Percentiles rank a stretch among this genome's conserved stretches.
Conservation (phyloP, 257 asterid species). For the Petrea volubilis region DNA sequence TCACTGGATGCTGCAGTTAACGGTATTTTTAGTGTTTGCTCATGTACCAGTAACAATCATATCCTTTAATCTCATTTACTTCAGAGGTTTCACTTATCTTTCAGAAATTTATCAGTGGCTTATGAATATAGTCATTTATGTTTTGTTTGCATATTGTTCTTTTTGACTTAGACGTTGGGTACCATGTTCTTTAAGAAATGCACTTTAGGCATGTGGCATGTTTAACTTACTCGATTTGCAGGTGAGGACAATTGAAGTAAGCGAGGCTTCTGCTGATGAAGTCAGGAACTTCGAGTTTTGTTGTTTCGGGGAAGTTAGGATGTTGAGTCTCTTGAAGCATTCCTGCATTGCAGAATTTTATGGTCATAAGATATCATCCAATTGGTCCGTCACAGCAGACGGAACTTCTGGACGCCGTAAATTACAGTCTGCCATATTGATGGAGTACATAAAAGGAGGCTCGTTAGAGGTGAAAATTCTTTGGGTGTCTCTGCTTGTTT, state of each 20-base stretch:
- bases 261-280: conserved; percentile 59
- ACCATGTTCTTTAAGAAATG: no score
- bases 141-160: no score
- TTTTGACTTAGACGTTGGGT: no score
- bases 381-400: conserved; percentile 59
- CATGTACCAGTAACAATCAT: no score
- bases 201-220: no score
- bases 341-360: conserved; percentile 73
- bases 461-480: conserved; percentile 66
- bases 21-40: conserved; percentile 38
- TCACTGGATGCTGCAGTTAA: conserved; percentile 68
- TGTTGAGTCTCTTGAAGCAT: conserved; percentile 76
- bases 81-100: no score
- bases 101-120: no score
- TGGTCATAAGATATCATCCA: conserved; percentile 91
- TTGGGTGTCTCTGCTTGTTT: neutral
- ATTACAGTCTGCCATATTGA: conserved; percentile 70
- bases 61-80: no score
- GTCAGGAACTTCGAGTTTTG: conserved; percentile 69
- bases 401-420: conserved; percentile 55
- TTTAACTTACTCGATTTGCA: conserved; percentile 50
- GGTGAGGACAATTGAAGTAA: conserved; percentile 76
- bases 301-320: conserved; percentile 89
- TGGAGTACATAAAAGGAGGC: conserved; percentile 94
- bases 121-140: neutral